These are phyloP conservation scores for Tetrapisispora namnaoensis DNA, from an alignment of 805 yeast species.

Conservation along the genomic window DNA sequence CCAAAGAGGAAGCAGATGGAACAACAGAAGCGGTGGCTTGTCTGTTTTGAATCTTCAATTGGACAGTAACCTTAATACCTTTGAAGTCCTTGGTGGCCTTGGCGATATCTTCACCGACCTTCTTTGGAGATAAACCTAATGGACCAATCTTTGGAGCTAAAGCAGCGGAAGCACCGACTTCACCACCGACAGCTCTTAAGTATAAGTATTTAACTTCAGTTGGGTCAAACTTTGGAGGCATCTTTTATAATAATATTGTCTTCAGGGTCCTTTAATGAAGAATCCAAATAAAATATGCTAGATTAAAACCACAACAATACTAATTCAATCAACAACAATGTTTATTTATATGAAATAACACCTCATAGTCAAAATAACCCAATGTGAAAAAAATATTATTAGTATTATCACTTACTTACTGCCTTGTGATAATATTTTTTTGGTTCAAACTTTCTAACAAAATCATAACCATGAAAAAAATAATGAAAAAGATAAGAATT, in stretches of 20 bases:
- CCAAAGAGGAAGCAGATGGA: conserved; percentile 98
- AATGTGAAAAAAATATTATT: no score
- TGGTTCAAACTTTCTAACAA: not conserved
- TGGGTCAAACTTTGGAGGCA: conserved; percentile 99
- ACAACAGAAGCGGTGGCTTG: conserved; percentile 98
- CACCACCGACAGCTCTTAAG: conserved; percentile 99
- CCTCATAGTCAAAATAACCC: no score
- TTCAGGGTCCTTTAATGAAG: not conserved
- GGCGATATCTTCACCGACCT: conserved; percentile 99
- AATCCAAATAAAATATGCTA: not conserved
- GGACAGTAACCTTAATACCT: conserved; percentile 98
- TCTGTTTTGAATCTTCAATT: conserved; percentile 98
- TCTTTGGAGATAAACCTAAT: conserved; percentile 99
- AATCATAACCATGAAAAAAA: not conserved
- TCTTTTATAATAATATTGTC: conserved; percentile 26
- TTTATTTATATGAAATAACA: not conserved
- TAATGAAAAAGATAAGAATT: not conserved
- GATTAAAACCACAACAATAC: not conserved
- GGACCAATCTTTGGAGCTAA: conserved; percentile 99
- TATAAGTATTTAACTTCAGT: conserved; percentile 95
- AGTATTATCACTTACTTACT: not conserved
- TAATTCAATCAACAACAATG: not conserved
- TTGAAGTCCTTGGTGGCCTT: conserved; percentile 98
- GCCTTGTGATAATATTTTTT: not conserved
- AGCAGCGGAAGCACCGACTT: conserved; percentile 99